Base-by-base conservation (phyloP, 441 rosid genomes). In the Hypseocharis bilobata region DNA sequence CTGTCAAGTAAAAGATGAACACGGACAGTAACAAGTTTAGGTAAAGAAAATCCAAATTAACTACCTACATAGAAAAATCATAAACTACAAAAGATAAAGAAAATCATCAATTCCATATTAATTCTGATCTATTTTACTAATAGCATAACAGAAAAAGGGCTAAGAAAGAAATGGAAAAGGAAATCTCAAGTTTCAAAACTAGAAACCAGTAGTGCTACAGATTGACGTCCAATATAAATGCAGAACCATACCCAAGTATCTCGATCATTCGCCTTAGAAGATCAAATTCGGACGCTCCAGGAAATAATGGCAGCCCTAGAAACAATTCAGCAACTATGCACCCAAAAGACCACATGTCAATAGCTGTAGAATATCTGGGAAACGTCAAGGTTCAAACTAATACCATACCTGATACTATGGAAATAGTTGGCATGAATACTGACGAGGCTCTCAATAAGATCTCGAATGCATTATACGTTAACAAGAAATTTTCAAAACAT, bases 321-420 rank as follows among this genome's bases (percentile, higher is more conserved):
- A 92, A 95, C 69, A 95, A 80, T 74, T 95, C 99, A 16, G 99
- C 99, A 8, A 95, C 99, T 73, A 95, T 89, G 87, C 99, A 95
- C 40, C 99, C 99, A 71, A 92, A 87, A 76, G 99, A 95, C 99
- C 98, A 95, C 99, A 95, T 95, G 80, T 95, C 99, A 68, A 92
- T 92, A 74, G 95, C 85, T 6, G 98, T 92, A 51, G 97, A 84
- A 81, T 95, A 95, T 88, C 99, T 95, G 65, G 57, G 70, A 65
- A 66, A 65, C 63, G 84, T 87, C 79, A 94, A 85, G 86, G 76
- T 70, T 63, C 72, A 74, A 68, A 55, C 30, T 26, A 26, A 26
- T 55, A 55, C 27, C 26, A 10, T 26, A 25, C 26, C 14, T 14
- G 32, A 55, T 11, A 55, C 20, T 6, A 17, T 16, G 49, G 49